Conservation (phyloP, 75 land plant species). For the Larix kaempferi region DNA sequence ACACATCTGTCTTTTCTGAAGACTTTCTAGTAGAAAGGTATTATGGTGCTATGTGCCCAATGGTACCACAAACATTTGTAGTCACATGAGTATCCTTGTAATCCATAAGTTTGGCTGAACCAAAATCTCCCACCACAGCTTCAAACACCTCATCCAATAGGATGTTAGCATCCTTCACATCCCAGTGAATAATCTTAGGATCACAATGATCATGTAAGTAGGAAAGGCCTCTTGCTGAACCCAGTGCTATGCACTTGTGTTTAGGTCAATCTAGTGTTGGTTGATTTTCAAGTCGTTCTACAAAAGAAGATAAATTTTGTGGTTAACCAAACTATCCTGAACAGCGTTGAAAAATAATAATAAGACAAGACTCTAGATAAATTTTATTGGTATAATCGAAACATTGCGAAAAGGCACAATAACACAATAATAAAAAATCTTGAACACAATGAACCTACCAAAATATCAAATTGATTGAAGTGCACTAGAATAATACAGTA, state of each 20-base stretch:
- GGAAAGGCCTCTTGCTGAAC: slow-evolving; percentile 84
- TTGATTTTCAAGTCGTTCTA: slow-evolving; percentile 58
- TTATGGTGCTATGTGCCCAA: slow-evolving; percentile 87
- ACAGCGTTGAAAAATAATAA: not conserved
- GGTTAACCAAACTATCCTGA: too few species aligned
- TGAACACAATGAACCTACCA: not conserved
- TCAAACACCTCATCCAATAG: slow-evolving; percentile 83
- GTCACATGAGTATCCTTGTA: slow-evolving; percentile 89
- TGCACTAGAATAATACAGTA: too few species aligned
- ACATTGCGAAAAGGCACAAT: not conserved
- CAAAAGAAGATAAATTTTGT: slow-evolving; percentile 3
- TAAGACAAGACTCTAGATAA: not conserved
- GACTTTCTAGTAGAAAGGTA: slow-evolving; percentile 87
- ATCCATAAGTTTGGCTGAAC: slow-evolving; percentile 88
- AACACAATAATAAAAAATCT: not conserved
- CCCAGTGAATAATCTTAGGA: slow-evolving; percentile 87
- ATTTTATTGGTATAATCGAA: not conserved
- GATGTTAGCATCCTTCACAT: slow-evolving; percentile 87
- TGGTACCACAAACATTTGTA: slow-evolving; percentile 85
- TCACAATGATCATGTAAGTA: slow-evolving; percentile 93
- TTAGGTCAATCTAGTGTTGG: slow-evolving; percentile 74
- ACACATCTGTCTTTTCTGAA: slow-evolving; percentile 88
- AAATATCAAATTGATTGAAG: not conserved
- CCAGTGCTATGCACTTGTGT: slow-evolving; percentile 71
- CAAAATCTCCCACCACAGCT: slow-evolving; percentile 90